Conservation (phyloP, 108 stramenopile genomes). For the Cyclotella cryptica region DNA sequence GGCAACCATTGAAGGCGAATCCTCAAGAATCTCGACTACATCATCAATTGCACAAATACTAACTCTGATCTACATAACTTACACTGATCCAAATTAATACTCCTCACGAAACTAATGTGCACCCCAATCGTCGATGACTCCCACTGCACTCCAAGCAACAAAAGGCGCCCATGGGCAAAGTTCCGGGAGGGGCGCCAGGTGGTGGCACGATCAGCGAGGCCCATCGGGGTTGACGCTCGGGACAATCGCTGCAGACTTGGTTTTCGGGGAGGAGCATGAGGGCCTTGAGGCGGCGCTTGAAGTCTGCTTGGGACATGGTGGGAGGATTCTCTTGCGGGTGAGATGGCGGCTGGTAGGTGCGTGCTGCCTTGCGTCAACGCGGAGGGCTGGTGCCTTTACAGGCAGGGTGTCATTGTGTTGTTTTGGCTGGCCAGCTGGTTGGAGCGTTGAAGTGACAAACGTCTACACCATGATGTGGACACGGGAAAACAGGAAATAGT, state of each 20-base stretch:
- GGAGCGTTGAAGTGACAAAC: no score
- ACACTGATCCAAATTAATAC: slow-evolving; percentile 92
- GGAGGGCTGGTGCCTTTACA: background rate
- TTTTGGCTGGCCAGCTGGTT: no score
- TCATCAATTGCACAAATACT: background rate
- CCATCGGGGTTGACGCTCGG: slow-evolving; percentile 96
- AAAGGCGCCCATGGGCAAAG: slow-evolving; percentile 92
- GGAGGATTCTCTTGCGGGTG: background rate
- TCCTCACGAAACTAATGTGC: slow-evolving; percentile 97
- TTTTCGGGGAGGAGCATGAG: slow-evolving; percentile 89
- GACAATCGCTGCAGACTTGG: slow-evolving; percentile 93
- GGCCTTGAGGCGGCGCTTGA: slow-evolving; percentile 77
- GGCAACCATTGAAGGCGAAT: background rate
- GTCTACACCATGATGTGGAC: no score
- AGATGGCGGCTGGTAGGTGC: background rate
- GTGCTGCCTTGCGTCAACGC: background rate
- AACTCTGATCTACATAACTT: no score
- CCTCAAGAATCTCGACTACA: slow-evolving; percentile 1
- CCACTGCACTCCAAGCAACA: slow-evolving; percentile 99
- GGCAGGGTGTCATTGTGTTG: no score
- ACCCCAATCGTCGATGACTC: slow-evolving; percentile 96
- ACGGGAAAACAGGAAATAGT: no score
- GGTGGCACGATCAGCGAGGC: slow-evolving; percentile 91
- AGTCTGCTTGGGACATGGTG: slow-evolving; percentile 58
- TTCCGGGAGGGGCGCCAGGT: slow-evolving; percentile 78